These are phyloP conservation scores for Blastomyces emzantsi DNA, from an alignment of 2,329 filamentous ascomycete species.

Conservation along the genomic window DNA sequence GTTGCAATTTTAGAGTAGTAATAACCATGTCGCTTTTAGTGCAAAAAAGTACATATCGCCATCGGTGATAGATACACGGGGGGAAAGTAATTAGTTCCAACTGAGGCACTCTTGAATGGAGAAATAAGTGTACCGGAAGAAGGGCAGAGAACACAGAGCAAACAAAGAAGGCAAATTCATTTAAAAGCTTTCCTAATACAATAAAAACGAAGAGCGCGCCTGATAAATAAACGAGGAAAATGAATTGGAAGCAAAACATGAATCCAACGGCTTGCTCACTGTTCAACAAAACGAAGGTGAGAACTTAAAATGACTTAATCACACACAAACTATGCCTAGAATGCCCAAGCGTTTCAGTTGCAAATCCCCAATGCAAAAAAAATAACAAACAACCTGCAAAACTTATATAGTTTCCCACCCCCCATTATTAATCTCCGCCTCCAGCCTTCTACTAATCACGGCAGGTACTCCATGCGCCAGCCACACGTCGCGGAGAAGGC, in stretches of 20 bases:
- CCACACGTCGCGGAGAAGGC: constrained; percentile 76
- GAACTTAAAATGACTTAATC: neutral
- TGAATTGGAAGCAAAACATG: neutral
- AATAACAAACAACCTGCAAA: neutral
- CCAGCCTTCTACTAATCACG: constrained; percentile 78
- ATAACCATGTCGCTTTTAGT: neutral
- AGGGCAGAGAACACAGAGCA: neutral
- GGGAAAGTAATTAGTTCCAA: neutral
- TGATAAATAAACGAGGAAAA: neutral
- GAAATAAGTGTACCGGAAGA: neutral
- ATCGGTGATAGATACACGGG: neutral
- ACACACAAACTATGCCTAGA: neutral
- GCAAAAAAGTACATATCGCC: neutral
- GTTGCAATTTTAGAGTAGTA: neutral
- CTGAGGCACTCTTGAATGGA: neutral
- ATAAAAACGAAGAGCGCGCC: neutral
- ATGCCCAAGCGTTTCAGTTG: neutral
- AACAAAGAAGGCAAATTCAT: neutral
- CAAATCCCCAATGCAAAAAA: neutral
- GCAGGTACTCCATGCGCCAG: constrained; percentile 78
- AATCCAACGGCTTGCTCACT: constrained; percentile 3
- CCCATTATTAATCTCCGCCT: constrained; percentile 93
- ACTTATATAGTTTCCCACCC: constrained; percentile 72
- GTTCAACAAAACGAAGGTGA: neutral
- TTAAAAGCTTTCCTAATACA: neutral